Conservation (phyloP, 768 basidiomycete genomes). For the Lactarius trivialis region DNA sequence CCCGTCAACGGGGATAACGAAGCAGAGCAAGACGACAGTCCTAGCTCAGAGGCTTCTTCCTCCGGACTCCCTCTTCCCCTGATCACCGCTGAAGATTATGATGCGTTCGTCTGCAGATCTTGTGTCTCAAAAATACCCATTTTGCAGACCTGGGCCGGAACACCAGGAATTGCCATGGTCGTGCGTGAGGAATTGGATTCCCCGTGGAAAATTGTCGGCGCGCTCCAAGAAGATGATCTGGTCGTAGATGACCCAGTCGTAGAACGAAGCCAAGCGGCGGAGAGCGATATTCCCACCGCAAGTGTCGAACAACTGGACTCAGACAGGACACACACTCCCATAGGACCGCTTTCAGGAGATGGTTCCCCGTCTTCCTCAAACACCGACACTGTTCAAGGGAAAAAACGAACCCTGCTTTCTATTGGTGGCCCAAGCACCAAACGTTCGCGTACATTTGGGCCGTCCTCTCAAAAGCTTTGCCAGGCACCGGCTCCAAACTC, state of each 20-base stretch:
- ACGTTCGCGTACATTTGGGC: slow-evolving; percentile 37
- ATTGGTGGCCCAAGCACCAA: slow-evolving; percentile 38
- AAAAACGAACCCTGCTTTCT: slow-evolving; percentile 39
- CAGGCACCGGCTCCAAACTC: slow-evolving; percentile 48
- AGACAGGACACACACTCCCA: background rate
- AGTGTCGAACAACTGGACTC: background rate
- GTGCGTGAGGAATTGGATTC: slow-evolving; percentile 41
- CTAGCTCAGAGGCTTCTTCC: slow-evolving; percentile 54
- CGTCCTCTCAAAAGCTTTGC: slow-evolving; percentile 37
- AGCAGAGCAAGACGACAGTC: slow-evolving; percentile 38
- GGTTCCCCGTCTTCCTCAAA: background rate
- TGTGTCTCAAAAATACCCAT: slow-evolving; percentile 55
- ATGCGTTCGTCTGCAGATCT: slow-evolving; percentile 62
- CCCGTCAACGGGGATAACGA: background rate
- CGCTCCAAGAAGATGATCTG: slow-evolving; percentile 26
- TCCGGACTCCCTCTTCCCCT: slow-evolving; percentile 62
- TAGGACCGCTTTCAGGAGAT: background rate
- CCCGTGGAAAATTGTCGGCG: slow-evolving; percentile 47
- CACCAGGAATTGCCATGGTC: slow-evolving; percentile 60
- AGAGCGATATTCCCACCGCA: background rate
- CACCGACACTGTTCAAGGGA: slow-evolving; percentile 16
- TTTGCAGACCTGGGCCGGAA: slow-evolving; percentile 60
- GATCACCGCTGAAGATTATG: slow-evolving; percentile 63
- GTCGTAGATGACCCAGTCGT: slow-evolving; percentile 7
- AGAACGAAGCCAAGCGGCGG: slow-evolving; percentile 6